Conservation (phyloP, 768 basidiomycete species). For the Lentinula boryana region DNA sequence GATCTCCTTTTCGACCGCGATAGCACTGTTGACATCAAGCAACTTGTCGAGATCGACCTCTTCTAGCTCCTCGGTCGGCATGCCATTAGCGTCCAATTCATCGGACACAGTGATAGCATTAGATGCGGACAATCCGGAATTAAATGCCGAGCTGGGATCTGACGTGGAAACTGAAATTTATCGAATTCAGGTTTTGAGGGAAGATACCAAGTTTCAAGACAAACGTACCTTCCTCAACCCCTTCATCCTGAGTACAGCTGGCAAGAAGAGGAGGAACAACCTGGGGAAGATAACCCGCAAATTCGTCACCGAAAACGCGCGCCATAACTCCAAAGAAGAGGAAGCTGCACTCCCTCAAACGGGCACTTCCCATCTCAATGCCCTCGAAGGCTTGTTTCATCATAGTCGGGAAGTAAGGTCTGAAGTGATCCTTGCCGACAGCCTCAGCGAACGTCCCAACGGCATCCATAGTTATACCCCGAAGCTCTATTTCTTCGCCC, state of each 20-base stretch:
- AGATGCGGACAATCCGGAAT: constrained; percentile 67
- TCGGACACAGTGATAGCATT: constrained; percentile 64
- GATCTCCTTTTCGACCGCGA: constrained; percentile 99
- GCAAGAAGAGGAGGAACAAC: constrained; percentile 82
- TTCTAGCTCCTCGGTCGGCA: constrained; percentile 59
- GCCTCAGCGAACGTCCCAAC: constrained; percentile 98
- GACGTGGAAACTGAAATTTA: constrained; percentile 38
- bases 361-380: constrained; percentile 77
- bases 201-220: background rate
- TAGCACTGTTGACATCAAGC: constrained; percentile 89
- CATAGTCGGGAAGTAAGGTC: constrained; percentile 92
- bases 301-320: constrained; percentile 93
- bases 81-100: constrained; percentile 43
- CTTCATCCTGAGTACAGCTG: constrained; percentile 80
- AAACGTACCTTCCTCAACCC: constrained; percentile 57
- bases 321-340: constrained; percentile 99
- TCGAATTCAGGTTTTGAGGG: background rate
- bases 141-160: constrained; percentile 56
- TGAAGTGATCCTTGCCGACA: constrained; percentile 89
- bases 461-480: constrained; percentile 98
- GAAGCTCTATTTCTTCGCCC: constrained; percentile 90
- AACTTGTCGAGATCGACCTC: constrained; percentile 82
- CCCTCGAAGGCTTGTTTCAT: constrained; percentile 95
- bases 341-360: constrained; percentile 93
- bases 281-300: constrained; percentile 77